These are phyloP conservation scores for Fraxinus pennsylvanica DNA, from an alignment of 257 asterid species.

Conservation along the genomic window DNA sequence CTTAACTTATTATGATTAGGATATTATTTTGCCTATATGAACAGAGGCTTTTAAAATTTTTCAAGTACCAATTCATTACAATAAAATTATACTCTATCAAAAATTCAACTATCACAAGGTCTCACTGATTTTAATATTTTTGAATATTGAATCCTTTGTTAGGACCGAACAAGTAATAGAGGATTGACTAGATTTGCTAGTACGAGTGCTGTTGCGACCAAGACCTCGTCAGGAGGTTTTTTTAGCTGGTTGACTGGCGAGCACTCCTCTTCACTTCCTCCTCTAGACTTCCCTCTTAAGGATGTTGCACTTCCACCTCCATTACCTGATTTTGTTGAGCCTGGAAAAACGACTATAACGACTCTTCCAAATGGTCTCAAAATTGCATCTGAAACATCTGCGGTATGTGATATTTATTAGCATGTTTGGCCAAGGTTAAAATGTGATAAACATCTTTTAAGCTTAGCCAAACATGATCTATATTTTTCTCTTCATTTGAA, in stretches of 20 bases:
- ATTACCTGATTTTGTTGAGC: conserved; percentile 76
- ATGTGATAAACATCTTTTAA: too few species aligned
- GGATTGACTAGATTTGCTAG: conserved; percentile 64
- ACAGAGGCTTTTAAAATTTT: too few species aligned
- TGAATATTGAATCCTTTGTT: conserved; percentile 17
- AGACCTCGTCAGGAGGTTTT: conserved; percentile 62
- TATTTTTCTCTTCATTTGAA: background rate
- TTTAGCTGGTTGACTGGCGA: conserved; percentile 71
- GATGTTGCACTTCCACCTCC: conserved; percentile 65
- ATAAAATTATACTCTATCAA: too few species aligned
- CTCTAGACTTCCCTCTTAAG: conserved; percentile 73
- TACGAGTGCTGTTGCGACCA: conserved; percentile 60
- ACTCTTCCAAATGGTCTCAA: conserved; percentile 73
- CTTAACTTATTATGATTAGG: too few species aligned
- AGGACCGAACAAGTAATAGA: conserved; percentile 52
- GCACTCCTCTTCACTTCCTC: conserved; percentile 57
- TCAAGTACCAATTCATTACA: too few species aligned
- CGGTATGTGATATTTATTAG: conserved; percentile 43
- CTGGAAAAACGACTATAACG: conserved; percentile 65
- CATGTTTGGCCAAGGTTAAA: too few species aligned
- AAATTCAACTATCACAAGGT: background rate
- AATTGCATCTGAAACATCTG: conserved; percentile 76
- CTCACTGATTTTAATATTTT: background rate
- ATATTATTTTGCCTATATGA: too few species aligned
- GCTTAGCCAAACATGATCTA: too few species aligned